These are phyloP conservation scores for Ustilaginoidea virens DNA, from an alignment of 2,329 filamentous ascomycete genomes.

Conservation along the genomic window DNA sequence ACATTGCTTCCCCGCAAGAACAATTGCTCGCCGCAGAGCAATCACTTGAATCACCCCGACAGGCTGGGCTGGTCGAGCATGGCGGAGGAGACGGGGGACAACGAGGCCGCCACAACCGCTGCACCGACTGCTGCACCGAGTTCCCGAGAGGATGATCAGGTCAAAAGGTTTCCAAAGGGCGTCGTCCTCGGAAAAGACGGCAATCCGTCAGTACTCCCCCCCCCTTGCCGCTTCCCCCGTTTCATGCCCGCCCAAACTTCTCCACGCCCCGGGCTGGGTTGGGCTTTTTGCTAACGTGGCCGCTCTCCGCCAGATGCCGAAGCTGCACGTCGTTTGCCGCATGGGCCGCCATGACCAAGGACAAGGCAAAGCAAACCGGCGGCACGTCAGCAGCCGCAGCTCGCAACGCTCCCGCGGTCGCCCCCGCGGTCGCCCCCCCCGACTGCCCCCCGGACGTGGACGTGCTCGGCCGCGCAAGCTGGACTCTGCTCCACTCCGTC, in stretches of 20 bases:
- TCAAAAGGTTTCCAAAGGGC: slow-evolving; percentile 50
- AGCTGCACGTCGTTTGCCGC: slow-evolving; percentile 16
- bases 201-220: slow-evolving; percentile 52
- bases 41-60: too few relatives aligned
- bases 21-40: too few relatives aligned
- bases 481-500: slow-evolving; percentile 88
- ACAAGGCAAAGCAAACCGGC: slow-evolving; percentile 9
- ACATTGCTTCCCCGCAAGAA: too few relatives aligned
- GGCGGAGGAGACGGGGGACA: slow-evolving; percentile 21
- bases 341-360: slow-evolving; percentile 14
- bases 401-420: too few relatives aligned
- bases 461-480: slow-evolving; percentile 68
- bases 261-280: neutral
- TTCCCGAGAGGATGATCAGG: slow-evolving; percentile 14
- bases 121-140: slow-evolving; percentile 8
- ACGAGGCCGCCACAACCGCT: slow-evolving; percentile 9
- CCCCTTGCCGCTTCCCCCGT: neutral
- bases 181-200: slow-evolving; percentile 66
- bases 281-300: neutral
- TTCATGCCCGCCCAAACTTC: neutral
- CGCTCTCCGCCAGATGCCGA: slow-evolving; percentile 14
- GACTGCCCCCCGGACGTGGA: slow-evolving; percentile 91
- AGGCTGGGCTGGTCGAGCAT: slow-evolving; percentile 15
- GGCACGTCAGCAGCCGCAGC: too few relatives aligned
- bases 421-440: too few relatives aligned